Evolutionary conservation across 208 protist genomes (phyloP), one percentile per base, ranked within the genome.

Genomic region (Trypanosomatidae sp.): DNA sequence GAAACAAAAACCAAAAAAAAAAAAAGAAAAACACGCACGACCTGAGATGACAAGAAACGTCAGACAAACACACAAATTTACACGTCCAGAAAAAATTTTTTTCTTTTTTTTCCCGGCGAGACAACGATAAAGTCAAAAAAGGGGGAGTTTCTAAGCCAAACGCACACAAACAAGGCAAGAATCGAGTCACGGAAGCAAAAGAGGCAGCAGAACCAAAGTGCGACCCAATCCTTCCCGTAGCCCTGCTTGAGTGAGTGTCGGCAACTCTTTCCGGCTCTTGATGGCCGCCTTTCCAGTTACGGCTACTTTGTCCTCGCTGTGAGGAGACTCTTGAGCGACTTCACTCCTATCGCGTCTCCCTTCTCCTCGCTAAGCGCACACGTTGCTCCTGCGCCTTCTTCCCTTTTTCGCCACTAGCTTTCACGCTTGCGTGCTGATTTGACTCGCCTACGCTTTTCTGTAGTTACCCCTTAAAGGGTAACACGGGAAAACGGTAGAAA

Each of bases 401-500:
- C 22, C 17, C n/a, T 8, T 25, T 43, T 67, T 52, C 46, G 8
- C 3, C 6, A 19, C 7, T 8, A n/a, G 60, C 12, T 44, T 58
- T 33, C 53, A 58, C 53, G 25, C 53, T 25, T 58, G 25, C 4
- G 53, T 58, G 25, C 25, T 12, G 53, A 58, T 58, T 22, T 12
- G 17, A 25, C 22, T 33, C 15, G 22, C 53, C n/a, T 9, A 30
- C 53, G 25, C 30, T 22, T 58, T 49, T 49, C 15, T 49, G 46
- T 49, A 19, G 12, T n/a, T 58, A 13, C n/a, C 53, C 25, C 25
- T 58, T 58, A 58, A 28, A 30, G 53, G 28, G 22, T 4, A 33
- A 52, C 62, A 39, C 46, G 22, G 43, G 65, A n/a, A 33, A 69
- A 46, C n/a, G 43, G n/a, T 3, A 36, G n/a, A 69, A 25, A 59